These are phyloP conservation scores for Irpex lacteus DNA, from an alignment of 1,284 basidiomycete genomes.

Conservation along the genomic window DNA sequence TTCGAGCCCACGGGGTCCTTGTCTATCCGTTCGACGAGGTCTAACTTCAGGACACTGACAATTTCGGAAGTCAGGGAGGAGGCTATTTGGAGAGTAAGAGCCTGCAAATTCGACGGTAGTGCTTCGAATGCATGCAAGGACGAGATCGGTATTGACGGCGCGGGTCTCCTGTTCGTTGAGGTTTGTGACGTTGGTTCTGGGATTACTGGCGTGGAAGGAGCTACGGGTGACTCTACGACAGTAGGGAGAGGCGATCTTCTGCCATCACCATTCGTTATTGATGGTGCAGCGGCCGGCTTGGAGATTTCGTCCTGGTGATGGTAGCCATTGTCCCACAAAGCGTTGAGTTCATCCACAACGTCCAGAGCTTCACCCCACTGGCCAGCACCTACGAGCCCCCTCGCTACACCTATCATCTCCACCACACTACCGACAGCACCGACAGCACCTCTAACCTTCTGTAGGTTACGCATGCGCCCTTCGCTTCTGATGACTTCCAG, in stretches of 20 bases:
- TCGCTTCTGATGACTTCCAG: conserved; percentile 72
- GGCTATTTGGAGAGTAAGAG: conserved; percentile 71
- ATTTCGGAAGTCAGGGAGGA: conserved; percentile 79
- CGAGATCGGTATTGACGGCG: conserved; percentile 47
- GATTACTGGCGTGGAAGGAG: conserved; percentile 15
- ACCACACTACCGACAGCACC: conserved; percentile 68
- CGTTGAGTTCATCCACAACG: conserved; percentile 72
- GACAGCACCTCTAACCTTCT: conserved; percentile 59
- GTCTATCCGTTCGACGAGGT: conserved; percentile 57
- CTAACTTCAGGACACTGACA: conserved; percentile 64
- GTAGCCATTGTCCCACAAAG: conserved; percentile 53
- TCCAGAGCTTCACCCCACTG: conserved; percentile 85
- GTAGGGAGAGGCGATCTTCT: conserved; percentile 20
- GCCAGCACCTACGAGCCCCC: conserved; percentile 71
- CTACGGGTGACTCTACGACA: conserved; percentile 32
- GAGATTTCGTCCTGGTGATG: not conserved
- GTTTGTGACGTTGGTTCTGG: not conserved
- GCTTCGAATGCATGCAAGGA: conserved; percentile 67
- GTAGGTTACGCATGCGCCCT: conserved; percentile 59
- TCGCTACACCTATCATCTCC: conserved; percentile 72
- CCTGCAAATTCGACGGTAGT: conserved; percentile 66
- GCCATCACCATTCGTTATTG: conserved; percentile 5
- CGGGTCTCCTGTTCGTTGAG: conserved; percentile 14
- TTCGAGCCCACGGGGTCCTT: not conserved
- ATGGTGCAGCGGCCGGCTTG: conserved; percentile 3